Percentiles rank a stretch among this genome's conserved stretches.
Evolutionary conservation across 2,329 filamentous ascomycete genomes (phyloP).

Genomic region (Penicillium sp.): DNA sequence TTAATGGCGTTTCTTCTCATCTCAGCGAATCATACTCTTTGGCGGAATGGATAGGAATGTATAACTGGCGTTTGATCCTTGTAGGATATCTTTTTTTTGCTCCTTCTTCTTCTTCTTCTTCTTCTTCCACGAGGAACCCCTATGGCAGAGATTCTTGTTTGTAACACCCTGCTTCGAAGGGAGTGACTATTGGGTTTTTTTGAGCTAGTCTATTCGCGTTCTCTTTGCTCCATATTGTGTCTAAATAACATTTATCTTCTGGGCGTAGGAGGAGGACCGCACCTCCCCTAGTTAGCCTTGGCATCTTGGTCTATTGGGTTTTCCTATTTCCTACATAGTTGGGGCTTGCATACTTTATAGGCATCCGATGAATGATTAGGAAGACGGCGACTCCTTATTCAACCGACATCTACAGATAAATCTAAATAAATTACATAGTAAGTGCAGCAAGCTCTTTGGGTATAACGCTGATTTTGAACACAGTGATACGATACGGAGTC

Average conservation of each 20-base stretch:
- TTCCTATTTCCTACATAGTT: background rate
- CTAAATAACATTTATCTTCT: background rate
- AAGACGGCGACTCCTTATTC: background rate
- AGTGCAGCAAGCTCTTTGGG: background rate
- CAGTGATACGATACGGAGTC: background rate
- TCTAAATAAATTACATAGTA: background rate
- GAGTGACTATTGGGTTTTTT: background rate
- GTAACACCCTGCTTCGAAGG: background rate
- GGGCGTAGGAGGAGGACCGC: background rate
- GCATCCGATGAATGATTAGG: background rate
- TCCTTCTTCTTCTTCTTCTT: background rate
- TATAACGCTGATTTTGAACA: background rate
- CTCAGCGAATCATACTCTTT: conserved; percentile 3
- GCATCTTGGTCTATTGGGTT: background rate
- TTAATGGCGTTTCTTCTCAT: conserved; percentile 23
- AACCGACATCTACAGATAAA: background rate
- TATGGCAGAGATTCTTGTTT: background rate
- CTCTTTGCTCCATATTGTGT: background rate
- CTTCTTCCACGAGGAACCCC: background rate
- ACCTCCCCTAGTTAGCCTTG: background rate
- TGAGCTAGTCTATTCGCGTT: background rate
- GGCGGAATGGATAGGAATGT: background rate
- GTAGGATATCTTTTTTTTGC: background rate
- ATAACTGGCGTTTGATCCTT: conserved; percentile 6
- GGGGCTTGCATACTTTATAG: background rate